A percentile compares a stretch with the other conserved stretches of the same genome.
Conservation (phyloP, 345 rosid species). For the Moricandia moricandioides region DNA sequence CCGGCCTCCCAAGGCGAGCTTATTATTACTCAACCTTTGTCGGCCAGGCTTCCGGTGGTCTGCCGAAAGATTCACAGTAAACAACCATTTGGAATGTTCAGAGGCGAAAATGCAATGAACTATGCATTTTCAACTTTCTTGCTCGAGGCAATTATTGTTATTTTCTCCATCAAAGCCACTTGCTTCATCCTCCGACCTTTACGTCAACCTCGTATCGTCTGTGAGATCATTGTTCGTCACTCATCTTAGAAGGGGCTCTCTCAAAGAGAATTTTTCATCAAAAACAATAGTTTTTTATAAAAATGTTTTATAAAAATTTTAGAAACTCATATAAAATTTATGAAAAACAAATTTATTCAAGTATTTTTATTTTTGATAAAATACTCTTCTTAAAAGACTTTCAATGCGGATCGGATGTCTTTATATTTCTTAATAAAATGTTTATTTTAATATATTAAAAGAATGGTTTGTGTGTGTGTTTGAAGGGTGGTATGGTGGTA, state of each 20-base stretch:
- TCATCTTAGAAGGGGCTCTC: not conserved
- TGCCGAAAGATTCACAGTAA: conserved; percentile 32
- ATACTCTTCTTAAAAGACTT: not conserved
- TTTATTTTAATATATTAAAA: not conserved
- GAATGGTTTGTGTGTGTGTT: not conserved
- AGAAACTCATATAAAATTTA: too few species aligned
- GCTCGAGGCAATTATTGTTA: conserved; percentile 42
- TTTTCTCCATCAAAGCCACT: conserved; percentile 37
- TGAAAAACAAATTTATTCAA: not conserved
- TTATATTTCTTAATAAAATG: not conserved
- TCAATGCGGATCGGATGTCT: not conserved
- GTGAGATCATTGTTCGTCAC: conserved; percentile 64
- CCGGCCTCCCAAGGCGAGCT: not conserved
- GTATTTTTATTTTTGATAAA: not conserved
- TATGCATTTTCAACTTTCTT: conserved; percentile 43
- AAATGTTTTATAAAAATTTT: too few species aligned
- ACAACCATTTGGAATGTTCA: conserved; percentile 44
- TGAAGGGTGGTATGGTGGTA: conserved; percentile 70
- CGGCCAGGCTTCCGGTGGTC: conserved; percentile 22
- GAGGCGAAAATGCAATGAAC: conserved; percentile 44
- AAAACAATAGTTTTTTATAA: too few species aligned
- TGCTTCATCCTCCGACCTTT: conserved; percentile 68
- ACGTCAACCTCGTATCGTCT: conserved; percentile 62
- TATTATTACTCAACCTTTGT: not conserved
- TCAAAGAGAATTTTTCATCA: not conserved